Base-by-base conservation (phyloP, 352 stramenopile genomes). In the Pythium aquatile region DNA sequence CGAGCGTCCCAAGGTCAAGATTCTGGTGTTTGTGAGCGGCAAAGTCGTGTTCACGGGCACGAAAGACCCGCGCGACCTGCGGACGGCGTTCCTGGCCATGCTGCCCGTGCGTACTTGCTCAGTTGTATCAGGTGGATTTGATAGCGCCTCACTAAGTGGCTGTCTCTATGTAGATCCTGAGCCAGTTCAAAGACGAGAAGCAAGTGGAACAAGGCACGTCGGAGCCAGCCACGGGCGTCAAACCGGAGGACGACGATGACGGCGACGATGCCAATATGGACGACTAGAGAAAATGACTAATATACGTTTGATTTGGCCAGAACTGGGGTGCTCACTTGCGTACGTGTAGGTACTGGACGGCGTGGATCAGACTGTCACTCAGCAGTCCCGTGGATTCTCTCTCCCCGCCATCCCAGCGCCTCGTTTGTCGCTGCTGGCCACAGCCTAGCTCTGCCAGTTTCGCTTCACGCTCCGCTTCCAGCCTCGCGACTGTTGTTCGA, bases 11-110 rank as follows among this genome's bases (percentile, higher is more conserved):
- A 93, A 98, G 58, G 93, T 99, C 13, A 98, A 99, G 55, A 84
- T 99, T n/a, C 78, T 99, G 24, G 98, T 99, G 57, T 99, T 99
- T 78, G 97, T 99, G 24, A 94, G 91, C 58, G 98, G 98, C 4
- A 99, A 99, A 69, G 85, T 99, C 33, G 97, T 99, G 10, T 96
- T 99, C 66, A 99, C 96, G 0, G 96, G 97, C 55, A 96, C 88
- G 13, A 98, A 98, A 63, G 78, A 89, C 29, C 75, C 81, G 32
- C 72, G 75, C 47, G 78, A 97, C 56, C 72, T 98, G 13, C 73
- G 85, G 51, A 73, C 76, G n/a, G 95, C 90, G 3, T 96, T 96
- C 51, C 76, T 93, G 33, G 68, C 76, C 26, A 94, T 97, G 55
- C 84, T 86, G 20, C 83, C 82, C 26, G 85, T 94, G 63, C 35